Evolutionary conservation across 345 rosid genomes (phyloP).

Genomic region (Salix suchowensis): DNA sequence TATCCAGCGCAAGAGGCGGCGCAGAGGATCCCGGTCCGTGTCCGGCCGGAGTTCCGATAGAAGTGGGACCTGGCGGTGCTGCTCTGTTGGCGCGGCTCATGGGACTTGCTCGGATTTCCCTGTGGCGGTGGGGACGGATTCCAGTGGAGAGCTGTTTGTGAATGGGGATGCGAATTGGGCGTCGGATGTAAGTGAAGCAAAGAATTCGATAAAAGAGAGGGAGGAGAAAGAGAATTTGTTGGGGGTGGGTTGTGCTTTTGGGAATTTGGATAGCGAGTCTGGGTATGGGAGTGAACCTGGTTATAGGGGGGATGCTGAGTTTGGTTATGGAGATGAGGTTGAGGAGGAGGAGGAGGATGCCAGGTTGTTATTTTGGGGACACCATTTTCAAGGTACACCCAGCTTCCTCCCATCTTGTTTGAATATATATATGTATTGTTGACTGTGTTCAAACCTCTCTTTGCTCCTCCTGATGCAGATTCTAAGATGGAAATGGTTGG

Average conservation of each 20-base stretch:
- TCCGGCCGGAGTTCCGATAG: slow-evolving; percentile 93
- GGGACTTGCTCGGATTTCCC: slow-evolving; percentile 93
- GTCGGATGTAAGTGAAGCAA: slow-evolving; percentile 83
- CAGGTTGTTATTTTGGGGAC: slow-evolving; percentile 75
- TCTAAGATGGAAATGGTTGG: slow-evolving; percentile 71
- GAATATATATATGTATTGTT: background rate
- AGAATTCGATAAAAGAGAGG: slow-evolving; percentile 50
- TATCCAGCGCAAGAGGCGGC: slow-evolving; percentile 66
- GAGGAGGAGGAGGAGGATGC: slow-evolving; percentile 96
- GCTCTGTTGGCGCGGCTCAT: slow-evolving; percentile 83
- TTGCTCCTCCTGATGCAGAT: slow-evolving; percentile 39
- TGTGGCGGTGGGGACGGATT: slow-evolving; percentile 80
- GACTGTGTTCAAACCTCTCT: background rate
- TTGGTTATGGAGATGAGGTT: slow-evolving; percentile 86
- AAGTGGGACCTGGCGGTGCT: slow-evolving; percentile 78
- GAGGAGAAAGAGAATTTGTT: slow-evolving; percentile 49
- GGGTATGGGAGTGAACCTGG: slow-evolving; percentile 98
- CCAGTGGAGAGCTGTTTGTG: slow-evolving; percentile 88
- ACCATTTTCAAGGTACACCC: slow-evolving; percentile 65
- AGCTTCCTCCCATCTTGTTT: background rate
- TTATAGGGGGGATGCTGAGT: slow-evolving; percentile 92
- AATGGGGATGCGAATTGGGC: slow-evolving; percentile 78
- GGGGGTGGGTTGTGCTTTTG: slow-evolving; percentile 40
- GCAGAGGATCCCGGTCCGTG: slow-evolving; percentile 80
- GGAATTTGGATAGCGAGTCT: slow-evolving; percentile 72